phyloP scores from a whole-genome alignment of 78 protist species.

The slime mould (Dictyostelium discoideum) region DNA sequence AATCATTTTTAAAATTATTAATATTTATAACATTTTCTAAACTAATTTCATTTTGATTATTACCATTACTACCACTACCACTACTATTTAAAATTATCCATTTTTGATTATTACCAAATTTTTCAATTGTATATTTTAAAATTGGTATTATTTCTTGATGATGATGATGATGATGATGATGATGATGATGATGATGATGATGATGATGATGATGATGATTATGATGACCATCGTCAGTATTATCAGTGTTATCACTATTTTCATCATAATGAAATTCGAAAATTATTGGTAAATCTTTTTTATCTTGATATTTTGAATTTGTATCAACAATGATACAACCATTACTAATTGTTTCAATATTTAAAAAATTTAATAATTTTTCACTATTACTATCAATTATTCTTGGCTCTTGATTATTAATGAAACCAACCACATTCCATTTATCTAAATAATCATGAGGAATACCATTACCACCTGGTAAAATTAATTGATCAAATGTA shows the following conservation, averaged over 20 bases:
- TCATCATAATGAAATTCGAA: neutral
- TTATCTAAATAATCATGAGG: slow-evolving; percentile 1
- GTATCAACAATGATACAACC: neutral
- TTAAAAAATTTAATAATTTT: neutral
- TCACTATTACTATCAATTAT: neutral
- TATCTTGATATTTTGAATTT: neutral
- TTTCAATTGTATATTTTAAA: slow-evolving; percentile 1
- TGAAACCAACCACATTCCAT: neutral
- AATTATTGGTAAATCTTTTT: neutral
- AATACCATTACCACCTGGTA: neutral
- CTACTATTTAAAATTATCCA: neutral
- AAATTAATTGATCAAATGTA: neutral
- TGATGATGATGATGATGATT: too few relatives aligned
- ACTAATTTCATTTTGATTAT: neutral
- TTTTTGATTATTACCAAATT: neutral
- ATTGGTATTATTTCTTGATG: neutral
- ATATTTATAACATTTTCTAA: neutral
- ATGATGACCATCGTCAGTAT: too few relatives aligned
- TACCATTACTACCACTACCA: neutral
- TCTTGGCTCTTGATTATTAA: neutral
- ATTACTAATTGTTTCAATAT: neutral
- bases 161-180: too few relatives aligned
- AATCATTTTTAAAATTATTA: neutral
- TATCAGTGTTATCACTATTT: neutral
- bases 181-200: too few relatives aligned